Conservation (phyloP, 805 yeast species). For the Diddensiella transvaalensis region DNA sequence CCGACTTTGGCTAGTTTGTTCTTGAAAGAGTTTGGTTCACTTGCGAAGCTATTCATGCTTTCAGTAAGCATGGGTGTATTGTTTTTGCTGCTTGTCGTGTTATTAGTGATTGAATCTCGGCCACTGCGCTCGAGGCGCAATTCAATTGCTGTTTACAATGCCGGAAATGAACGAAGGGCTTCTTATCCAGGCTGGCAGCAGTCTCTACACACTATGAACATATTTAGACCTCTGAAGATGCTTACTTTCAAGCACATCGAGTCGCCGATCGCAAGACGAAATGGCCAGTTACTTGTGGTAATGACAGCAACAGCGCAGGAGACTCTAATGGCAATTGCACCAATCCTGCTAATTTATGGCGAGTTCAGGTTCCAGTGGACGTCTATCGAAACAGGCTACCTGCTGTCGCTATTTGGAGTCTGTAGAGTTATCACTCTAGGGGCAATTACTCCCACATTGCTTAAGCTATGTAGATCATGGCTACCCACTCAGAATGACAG, state of each 20-base stretch:
- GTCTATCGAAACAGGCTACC: constrained; percentile 31
- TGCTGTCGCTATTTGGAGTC: constrained; percentile 28
- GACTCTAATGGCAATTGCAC: constrained; percentile 16
- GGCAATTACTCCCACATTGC: constrained; percentile 23
- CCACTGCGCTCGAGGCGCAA: constrained; percentile 19
- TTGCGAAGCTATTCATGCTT: constrained; percentile 14
- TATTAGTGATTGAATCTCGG: constrained; percentile 22
- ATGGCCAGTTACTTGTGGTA: constrained; percentile 21
- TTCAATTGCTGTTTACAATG: constrained; percentile 18
- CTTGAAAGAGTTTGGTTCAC: constrained; percentile 12
- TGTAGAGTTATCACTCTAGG: constrained; percentile 27
- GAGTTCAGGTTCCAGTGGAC: constrained; percentile 33
- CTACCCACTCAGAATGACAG: constrained; percentile 6
- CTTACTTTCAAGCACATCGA: constrained; percentile 22
- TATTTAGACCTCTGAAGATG: constrained; percentile 27
- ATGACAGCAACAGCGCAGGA: constrained; percentile 16
- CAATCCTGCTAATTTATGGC: constrained; percentile 28
- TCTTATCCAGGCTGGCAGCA: constrained; percentile 10
- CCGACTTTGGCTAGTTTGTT: constrained; percentile 26
- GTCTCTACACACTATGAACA: constrained; percentile 18
- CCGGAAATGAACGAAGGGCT: background rate
- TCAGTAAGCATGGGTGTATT: constrained; percentile 9
- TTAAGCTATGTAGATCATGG: constrained; percentile 13
- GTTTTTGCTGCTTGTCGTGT: constrained; percentile 6
- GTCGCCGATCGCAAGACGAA: constrained; percentile 13